Base-by-base conservation (phyloP, 1,284 basidiomycete species). In the Tilletia indica region DNA sequence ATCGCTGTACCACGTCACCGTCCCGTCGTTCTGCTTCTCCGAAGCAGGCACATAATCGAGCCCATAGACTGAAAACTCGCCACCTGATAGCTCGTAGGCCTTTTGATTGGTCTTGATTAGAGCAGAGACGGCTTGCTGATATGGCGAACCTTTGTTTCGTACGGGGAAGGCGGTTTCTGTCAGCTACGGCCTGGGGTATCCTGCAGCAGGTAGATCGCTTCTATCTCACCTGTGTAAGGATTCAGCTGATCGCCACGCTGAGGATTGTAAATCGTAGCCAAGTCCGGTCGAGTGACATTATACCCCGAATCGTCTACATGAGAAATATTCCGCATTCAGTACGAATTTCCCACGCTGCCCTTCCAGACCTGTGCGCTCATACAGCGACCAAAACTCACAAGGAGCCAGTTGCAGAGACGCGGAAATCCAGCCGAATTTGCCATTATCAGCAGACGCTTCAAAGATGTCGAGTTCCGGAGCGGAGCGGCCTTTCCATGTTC, bases 381-480 rank as follows among this genome's bases (percentile, higher is more conserved):
- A 31, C 25, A 31, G 25, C 2, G 1, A 31, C 25, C 25, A 31
- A 31, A 31, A 31, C 25, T 31, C 25, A 31, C 25, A 89, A 0
- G 89, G 89, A 19, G 92, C 92, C 63, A 88, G 85, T 85, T 94
- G 92, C 77, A 88, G 88, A 73, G 90, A 91, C 84, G 94, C 92
- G 2, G 92, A 93, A 2, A 90, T 91, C 77, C 90, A 90, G 38
- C 83, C 76, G 25, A 70, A 69, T 0, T 68, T 38, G 9, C 69
- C 69, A 14, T 61, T 63, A n/a, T 66, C 63, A 5, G 78, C 74
- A 81, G 89, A 88, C 0, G 88, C 89, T 81, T 91, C 90, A 76
- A 91, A 84, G 71, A 90, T 84, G 80, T 91, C 90, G 76, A 91
- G 89, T 80, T 91, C 90, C 14, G 90, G 90, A 0, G 87, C 88